Base-by-base conservation (phyloP, 2,329 filamentous ascomycete genomes). In the Talaromyces verruculosus region DNA sequence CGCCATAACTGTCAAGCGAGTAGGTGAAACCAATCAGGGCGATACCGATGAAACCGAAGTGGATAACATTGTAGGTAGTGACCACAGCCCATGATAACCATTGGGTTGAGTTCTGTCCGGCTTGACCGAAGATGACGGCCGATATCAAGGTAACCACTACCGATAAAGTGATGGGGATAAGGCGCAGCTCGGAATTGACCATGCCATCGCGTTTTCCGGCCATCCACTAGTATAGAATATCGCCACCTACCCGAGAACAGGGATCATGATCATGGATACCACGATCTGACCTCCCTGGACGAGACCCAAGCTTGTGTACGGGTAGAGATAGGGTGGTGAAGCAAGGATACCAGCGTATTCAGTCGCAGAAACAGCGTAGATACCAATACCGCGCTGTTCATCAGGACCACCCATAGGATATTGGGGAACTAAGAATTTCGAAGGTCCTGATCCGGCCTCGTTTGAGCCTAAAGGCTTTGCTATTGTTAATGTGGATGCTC, bases 401-500 rank as follows among this genome's bases (percentile, higher is more conserved):
- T 47, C 43, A 47, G n/a, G 22, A 47, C 43, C n/a, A 47, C 43
- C 43, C 43, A 47, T 11, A 47, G n/a, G 10, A 47, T 22, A 17
- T 47, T 47, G 43, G 43, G 43, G 11, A 47, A 47, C 19, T 45
- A 19, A 45, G n/a, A 45, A 45, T 2, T 45, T 45, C 13, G 43
- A 45, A 45, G 43, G 43, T 22, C 43, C 43, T 45, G 43, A 45
- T 22, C 43, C 43, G n/a, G 68, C 69, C 7, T 62, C 65, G 2
- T 74, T 69, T 68, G 70, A 68, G 13, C 65, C 69, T 5, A 64
- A 64, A 15, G 72, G 72, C 1, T 74, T 71, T 63, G 72, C 72
- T 45, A 70, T 73, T 57, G 69, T 72, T 55, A 73, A 71, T 61
- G 69, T 73, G 28, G 72, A 74, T 58, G 67, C 67, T 11, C 69